These are phyloP conservation scores for Fraxinus sp. DNA, from an alignment of 305 asterid genomes.

Conservation along the genomic window DNA sequence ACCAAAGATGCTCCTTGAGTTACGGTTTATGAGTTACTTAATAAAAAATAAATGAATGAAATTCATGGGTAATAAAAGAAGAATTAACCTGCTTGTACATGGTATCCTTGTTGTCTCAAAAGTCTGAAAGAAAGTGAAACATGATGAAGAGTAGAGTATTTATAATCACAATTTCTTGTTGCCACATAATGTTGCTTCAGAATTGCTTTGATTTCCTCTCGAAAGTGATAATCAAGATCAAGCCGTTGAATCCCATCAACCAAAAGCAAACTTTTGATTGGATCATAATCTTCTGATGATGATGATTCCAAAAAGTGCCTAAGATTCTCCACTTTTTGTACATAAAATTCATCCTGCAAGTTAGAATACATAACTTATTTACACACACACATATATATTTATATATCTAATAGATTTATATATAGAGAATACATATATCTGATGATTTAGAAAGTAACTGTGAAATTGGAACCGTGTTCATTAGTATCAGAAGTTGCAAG, in stretches of 20 bases:
- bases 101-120: constrained; percentile 46
- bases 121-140: constrained; percentile 51
- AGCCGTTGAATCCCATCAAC: constrained; percentile 49
- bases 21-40: neutral
- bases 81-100: constrained; percentile 27
- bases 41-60: neutral
- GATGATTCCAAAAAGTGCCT: constrained; percentile 6
- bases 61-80: neutral
- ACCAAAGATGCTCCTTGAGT: neutral
- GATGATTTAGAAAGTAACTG: neutral
- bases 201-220: constrained; percentile 35
- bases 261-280: constrained; percentile 21
- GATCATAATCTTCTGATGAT: neutral
- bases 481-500: neutral
- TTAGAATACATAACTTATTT: neutral
- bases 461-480: neutral
- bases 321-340: constrained; percentile 20
- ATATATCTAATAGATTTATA: neutral
- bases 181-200: constrained; percentile 19
- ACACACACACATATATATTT: neutral
- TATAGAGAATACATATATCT: neutral
- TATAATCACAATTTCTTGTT: neutral
- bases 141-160: constrained; percentile 14
- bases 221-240: constrained; percentile 37
- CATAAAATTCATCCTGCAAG: neutral